Base-by-base conservation (phyloP, 2,329 filamentous ascomycete genomes). In the Trichophyton benhamiae region DNA sequence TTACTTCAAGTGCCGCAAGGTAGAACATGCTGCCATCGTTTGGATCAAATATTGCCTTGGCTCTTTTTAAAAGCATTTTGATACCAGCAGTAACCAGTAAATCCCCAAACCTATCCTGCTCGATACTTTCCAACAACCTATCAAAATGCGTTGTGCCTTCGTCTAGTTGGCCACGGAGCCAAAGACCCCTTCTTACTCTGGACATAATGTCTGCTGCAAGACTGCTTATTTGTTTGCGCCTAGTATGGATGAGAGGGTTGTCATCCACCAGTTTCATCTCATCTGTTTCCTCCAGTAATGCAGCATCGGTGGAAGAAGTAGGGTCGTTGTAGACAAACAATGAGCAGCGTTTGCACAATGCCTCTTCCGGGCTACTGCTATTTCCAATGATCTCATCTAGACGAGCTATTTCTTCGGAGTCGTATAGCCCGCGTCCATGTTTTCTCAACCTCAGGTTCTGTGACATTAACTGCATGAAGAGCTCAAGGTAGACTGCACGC, bases 381-480 rank as follows among this genome's bases (percentile, higher is more conserved):
- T 71, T 74, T n/a, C 72, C 72, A 4, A 83, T 68, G 9, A 78
- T 77, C 4, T 76, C 71, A 36, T 78, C 76, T 3, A 83, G 64
- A 1, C 78, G 72, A 74, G 74, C 36, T 8, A 65, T 61, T 46
- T 71, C 66, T 42, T 72, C 71, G 57, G 69, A 66, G 36, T 65
- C 63, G 57, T 69, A 69, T 11, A 65, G 62, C 2, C 67, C 67
- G 41, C 65, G 66, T 13, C 65, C 65, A 52, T 66, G 67, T 46
- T 65, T 65, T 22, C 70, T 67, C 52, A 70, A 63, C 41, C 75
- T 72, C 73, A 83, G 80, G 30, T 79, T 77, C 4, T 78, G 74
- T 0, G 79, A 75, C 55, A 78, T 78, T 1, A 84, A 66, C 52
- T 81, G 77, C 61, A 82, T 78, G 3, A 79, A 79, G 0, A 84